Base-by-base conservation (phyloP, 2,329 filamentous ascomycete genomes). In the Mariannaea elegans region DNA sequence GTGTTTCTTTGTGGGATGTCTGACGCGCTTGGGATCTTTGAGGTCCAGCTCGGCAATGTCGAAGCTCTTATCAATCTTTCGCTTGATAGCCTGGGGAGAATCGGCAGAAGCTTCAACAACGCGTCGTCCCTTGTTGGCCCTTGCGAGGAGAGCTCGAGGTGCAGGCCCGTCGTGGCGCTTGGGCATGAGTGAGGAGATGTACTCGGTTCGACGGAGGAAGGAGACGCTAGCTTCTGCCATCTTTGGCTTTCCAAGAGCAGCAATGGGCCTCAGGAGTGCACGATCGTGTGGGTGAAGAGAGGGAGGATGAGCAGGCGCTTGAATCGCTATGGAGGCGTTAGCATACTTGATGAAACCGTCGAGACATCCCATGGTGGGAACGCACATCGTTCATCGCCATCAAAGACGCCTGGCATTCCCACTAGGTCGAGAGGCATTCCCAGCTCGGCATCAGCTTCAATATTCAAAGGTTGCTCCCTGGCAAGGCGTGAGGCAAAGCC, bases 391-490 rank as follows among this genome's bases (percentile, higher is more conserved):
- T 98, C 94, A 75, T 98, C 93, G 59, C 94, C 94, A 71, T 98
- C 90, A 72, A 98, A 97, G 57, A 98, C 89, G 27, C 94, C 93
- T 7, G 94, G 94, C 80, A 98, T 92, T 71, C 95, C 95, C 58
- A 98, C 91, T 68, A 99, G 80, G 75, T 98, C 94, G 73, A 99
- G 88, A 60, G 94, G 93, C 95, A 99, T 98, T 58, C 95, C 95
- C 69, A 98, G 86, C 81, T 99, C 95, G 8, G 94, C 95, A 85
- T 99, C 95, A 27, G 93, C 93, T 78, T 99, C 95, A 62, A 99
- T 95, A 73, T 97, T 98, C 47, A 97, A 83, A 51, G 94, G 92
- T 80, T 98, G 95, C 72, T 97, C 93, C 72, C 94, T 85, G 16
- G 92, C 93, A 68, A 99, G 82, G 64, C 93, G 89, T 44, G 94